A percentile compares a stretch with the other conserved stretches of the same genome.
These are phyloP conservation scores for Daedaleopsis sinensis DNA, from an alignment of 768 basidiomycete species.

Conservation along the genomic window DNA sequence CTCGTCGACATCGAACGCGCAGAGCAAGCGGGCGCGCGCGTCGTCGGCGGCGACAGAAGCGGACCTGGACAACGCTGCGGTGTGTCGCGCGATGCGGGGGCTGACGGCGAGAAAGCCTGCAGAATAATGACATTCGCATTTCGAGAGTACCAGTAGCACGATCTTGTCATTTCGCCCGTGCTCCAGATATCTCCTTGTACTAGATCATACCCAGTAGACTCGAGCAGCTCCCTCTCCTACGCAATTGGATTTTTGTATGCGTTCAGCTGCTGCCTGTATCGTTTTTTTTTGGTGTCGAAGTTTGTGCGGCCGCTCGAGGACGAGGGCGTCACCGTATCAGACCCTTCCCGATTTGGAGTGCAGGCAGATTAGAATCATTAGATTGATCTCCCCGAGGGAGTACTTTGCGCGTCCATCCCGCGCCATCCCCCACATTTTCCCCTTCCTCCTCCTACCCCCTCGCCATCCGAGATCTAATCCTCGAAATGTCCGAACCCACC, in stretches of 20 bases:
- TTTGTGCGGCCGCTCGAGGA: no score
- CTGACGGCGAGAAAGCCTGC: constrained; percentile 53
- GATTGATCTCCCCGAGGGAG: constrained; percentile 11
- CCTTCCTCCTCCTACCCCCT: constrained; percentile 4
- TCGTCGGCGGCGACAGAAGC: neutral
- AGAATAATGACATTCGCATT: neutral
- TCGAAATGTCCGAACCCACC: constrained; percentile 18
- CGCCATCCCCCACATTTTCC: constrained; percentile 1
- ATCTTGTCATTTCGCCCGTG: no score
- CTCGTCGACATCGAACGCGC: neutral
- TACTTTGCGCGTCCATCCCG: constrained; percentile 2
- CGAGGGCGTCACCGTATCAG: constrained; percentile 4
- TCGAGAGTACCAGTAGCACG: neutral
- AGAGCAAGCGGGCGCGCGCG: neutral
- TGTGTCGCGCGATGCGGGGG: constrained; percentile 43
- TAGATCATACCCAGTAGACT: no score
- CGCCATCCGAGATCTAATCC: neutral
- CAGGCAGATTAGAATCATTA: constrained; percentile 23
- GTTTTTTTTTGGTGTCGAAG: no score
- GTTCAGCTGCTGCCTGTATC: no score
- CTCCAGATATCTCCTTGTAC: no score
- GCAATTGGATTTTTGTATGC: no score
- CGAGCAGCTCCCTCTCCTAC: no score
- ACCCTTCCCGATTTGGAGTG: constrained; percentile 20
- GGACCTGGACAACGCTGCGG: constrained; percentile 25